Evolutionary conservation across 257 asterid genomes (phyloP), one percentile per base, ranked within the genome.

Genomic region (Solanum chiquidenum): DNA sequence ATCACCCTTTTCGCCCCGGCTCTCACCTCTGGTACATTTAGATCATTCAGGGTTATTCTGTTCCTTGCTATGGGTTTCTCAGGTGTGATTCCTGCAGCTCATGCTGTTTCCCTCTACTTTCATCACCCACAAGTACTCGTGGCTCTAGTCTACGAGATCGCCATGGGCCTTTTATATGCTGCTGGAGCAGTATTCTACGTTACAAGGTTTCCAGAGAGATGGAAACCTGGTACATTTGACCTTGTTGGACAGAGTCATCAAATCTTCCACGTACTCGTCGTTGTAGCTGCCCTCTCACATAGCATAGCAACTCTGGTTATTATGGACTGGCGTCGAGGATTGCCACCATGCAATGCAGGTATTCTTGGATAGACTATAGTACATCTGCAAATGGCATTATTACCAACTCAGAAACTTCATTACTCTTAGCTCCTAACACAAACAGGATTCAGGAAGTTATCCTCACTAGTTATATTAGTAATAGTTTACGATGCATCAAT

Each of bases 171-270:
- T n/a, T 76, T 96, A 4, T 95, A 96, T 46, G 98, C 96, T 3
- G 79, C 86, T 4, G 99, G 99, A 62, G 96, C 97, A 0, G 91
- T 86, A 9, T 92, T 97, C 88, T 97, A 96, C 6, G 92, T 94
- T 2, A 91, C 94, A 2, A 93, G 99, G 91, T 87, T 96, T 20
- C 99, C 98, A 0, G 98, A 96, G 93, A 94, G 97, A 87, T 94
- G 98, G 98, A 93, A 79, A 79, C 99, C 99, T 3, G 99, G 99
- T 20, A 88, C 90, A 3, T 96, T 96, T 87, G 99, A 96, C 84
- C 92, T 95, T 69, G 93, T 95, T 14, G 99, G 99, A 0, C 98
- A 95, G n/a, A 96, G 98, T 87, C 99, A 96, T 90, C 99, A 96
- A 92, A 94, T 96, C 60, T 96, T 96, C 85, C 99, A 96, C 52